Evolutionary conservation across 2,329 filamentous ascomycete species (phyloP), one percentile per base, ranked within the genome.

Genomic region (Atkinsonella texensis): DNA sequence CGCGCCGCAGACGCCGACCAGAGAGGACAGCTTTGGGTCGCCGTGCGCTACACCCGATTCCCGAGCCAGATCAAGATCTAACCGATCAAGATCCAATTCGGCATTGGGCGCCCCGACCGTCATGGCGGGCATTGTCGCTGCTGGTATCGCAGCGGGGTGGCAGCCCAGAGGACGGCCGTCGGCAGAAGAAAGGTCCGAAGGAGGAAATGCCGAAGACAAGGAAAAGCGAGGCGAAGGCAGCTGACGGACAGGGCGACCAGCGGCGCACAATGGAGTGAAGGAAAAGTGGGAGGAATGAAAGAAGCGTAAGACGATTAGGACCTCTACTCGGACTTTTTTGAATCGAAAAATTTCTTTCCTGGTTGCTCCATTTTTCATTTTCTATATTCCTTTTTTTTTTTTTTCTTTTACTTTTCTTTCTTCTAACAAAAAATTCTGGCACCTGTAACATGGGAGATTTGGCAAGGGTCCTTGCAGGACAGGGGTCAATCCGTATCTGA

Each of bases 61-160:
- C 52, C 73, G 85, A 48, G 78, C 74, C 51, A 79, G 85, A 49
- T 86, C 84, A 48, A 75, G 83, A 57, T 87, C 83, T 43, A 84
- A 73, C 59, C 74, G 82, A 54, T 82, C 81, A 52, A 71, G 82
- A 52, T 80, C 77, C 41, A 84, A 84, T 65, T 89, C 85, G 31
- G 84, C 84, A 1, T 74, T 90, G 11, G 85, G 83, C 11, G 84
- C 85, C 2, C 83, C 85, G 1, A 82, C 83, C 8, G 85, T 89
- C 54, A 89, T 89, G 86, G 84, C 86, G n/a, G 87, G 87, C 54
- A 84, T 90, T 53, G 80, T 90, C 48, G 87, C 85, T 9, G 86
- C 85, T 43, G 84, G 83, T 60, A 79, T 90, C 35, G 85, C 81
- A 35, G 85, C 82, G 13, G 84, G 83, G 32, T 90, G 85, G 85